Evolutionary conservation across 2,329 filamentous ascomycete species (phyloP).

Genomic region (Aspergillus pseudoviridinutans): DNA sequence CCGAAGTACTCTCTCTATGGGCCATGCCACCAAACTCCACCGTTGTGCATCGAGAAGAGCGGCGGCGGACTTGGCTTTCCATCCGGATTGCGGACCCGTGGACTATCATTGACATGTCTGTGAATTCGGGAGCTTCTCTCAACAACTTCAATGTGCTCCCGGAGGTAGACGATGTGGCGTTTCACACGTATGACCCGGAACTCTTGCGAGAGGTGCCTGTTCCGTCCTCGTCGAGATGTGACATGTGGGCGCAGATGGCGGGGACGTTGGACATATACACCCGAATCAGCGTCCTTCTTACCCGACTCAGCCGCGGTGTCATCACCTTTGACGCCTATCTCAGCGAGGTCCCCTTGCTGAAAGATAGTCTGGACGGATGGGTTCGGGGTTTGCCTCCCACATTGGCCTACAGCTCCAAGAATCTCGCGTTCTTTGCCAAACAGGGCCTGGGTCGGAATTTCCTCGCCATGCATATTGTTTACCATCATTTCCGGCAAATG

Average conservation of each 20-base stretch:
- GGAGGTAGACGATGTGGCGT: slow-evolving; percentile 17
- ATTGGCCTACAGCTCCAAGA: slow-evolving; percentile 10
- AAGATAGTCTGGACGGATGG: slow-evolving; percentile 14
- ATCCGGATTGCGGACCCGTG: slow-evolving; percentile 17
- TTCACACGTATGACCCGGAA: slow-evolving; percentile 9
- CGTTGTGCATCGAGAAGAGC: slow-evolving; percentile 12
- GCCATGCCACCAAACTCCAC: neutral
- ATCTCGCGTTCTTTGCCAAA: slow-evolving; percentile 10
- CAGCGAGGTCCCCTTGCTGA: slow-evolving; percentile 7
- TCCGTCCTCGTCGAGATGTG: slow-evolving; percentile 5
- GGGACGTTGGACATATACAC: slow-evolving; percentile 15
- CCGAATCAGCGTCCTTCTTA: slow-evolving; percentile 12
- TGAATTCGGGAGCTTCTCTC: slow-evolving; percentile 10
- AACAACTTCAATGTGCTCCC: slow-evolving; percentile 2
- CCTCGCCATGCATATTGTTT: slow-evolving; percentile 21
- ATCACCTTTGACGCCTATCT: slow-evolving; percentile 16
- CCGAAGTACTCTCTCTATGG: slow-evolving; percentile 12
- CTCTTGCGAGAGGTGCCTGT: neutral
- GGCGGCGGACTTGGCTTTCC: slow-evolving; percentile 18
- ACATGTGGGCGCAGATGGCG: slow-evolving; percentile 22
- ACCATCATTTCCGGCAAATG: slow-evolving; percentile 20
- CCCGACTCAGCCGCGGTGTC: slow-evolving; percentile 11
- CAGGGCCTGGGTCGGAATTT: slow-evolving; percentile 17
- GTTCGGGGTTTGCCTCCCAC: slow-evolving; percentile 8
- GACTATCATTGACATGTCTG: slow-evolving; percentile 17